Base-by-base conservation (phyloP, 768 basidiomycete genomes). In the Psilocybe sp. region DNA sequence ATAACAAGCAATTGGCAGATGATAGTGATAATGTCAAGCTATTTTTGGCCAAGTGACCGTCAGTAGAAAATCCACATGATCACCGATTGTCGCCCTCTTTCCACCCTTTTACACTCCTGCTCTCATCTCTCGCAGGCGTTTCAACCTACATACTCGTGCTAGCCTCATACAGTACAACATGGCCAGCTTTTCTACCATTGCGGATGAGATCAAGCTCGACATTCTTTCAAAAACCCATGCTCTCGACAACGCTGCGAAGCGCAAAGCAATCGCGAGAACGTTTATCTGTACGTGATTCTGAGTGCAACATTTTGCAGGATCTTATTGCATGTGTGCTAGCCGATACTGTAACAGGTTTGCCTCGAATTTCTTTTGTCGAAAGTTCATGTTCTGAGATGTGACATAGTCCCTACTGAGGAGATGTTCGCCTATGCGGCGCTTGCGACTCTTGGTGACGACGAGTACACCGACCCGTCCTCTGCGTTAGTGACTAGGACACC, bases 361-460 rank as follows among this genome's bases (percentile, higher is more conserved):
- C 36, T 40, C 40, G 40, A 44, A 36, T 35, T 36, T 44, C 28
- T 35, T 20, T 44, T 46, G 40, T 36, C 44, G 50, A 48, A 13
- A 20, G 28, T 4, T 31, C 4, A 32, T 39, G 9, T 4, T 23
- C 44, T 54, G 42, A 57, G 42, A 16, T 36, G 16, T 28, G 7
- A 28, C 3, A 20, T 41, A 83, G 81, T 75, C 5, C 83, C 89
- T 2, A 84, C 85, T 19, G 76, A 78, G 65, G 84, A 85, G 54
- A 92, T 91, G 89, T 85, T 79, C 56, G 68, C 73, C 20, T 91
- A 91, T 55, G 89, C 85, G 5, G 61, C 76, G 19, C 75, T 71
- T 31, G 77, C 87, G 11, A 86, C 87, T 3, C 69, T 90, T 4
- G 89, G 89, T 7, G 89, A 92, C 62, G 88, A 89, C 55, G 87